Percentiles rank a stretch among this genome's conserved stretches.
phyloP scores from a whole-genome alignment of 257 asterid genomes.

The Ophiorrhiza pumila region DNA sequence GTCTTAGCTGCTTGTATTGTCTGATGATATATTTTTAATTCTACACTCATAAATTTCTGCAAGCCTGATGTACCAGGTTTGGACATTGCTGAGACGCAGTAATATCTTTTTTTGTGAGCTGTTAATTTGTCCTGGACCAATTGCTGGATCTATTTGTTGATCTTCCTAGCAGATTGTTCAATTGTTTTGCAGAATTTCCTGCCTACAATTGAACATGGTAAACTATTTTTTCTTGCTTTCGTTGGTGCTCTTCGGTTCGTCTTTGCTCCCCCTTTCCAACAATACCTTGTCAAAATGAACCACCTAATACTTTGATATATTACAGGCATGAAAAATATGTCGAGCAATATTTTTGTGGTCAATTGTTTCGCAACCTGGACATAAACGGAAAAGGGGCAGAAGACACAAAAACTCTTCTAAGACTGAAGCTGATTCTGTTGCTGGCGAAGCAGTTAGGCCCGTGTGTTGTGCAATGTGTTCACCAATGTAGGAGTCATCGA shows the following conservation, averaged over 20 bases:
- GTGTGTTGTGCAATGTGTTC: conserved; percentile 80
- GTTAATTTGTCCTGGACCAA: background rate
- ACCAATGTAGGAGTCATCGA: conserved; percentile 81
- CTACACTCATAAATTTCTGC: background rate
- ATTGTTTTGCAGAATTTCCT: background rate
- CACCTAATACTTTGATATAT: background rate
- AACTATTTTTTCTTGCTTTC: background rate
- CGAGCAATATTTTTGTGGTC: conserved; percentile 76
- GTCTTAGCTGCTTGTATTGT: background rate
- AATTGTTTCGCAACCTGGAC: conserved; percentile 66
- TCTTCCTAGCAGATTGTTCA: background rate
- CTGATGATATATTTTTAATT: background rate
- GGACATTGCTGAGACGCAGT: background rate
- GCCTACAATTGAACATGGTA: background rate
- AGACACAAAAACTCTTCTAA: conserved; percentile 18
- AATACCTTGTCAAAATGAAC: background rate
- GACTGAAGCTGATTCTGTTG: conserved; percentile 22
- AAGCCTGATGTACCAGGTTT: background rate
- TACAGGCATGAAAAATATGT: conserved; percentile 76
- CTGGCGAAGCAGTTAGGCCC: conserved; percentile 34
- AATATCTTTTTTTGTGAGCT: background rate
- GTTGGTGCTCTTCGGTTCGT: background rate
- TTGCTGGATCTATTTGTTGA: background rate
- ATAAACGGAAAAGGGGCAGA: conserved; percentile 57
- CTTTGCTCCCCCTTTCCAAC: background rate